Percentiles rank a stretch among this genome's conserved stretches.
Conservation (phyloP, 2,329 filamentous ascomycete genomes). For the Lecanicillium sp. region DNA sequence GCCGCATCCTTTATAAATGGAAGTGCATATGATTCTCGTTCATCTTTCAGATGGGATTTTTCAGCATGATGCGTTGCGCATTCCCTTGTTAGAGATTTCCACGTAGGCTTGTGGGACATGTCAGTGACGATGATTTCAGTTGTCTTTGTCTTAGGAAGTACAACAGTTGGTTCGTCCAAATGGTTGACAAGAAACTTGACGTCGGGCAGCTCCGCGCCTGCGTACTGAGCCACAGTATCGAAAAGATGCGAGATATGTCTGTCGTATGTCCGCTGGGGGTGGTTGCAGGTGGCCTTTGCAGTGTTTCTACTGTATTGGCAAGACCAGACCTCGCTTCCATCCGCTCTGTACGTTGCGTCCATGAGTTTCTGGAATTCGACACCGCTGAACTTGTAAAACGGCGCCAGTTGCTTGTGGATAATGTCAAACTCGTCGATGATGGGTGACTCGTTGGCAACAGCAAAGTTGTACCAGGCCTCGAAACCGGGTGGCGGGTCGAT, state of each 20-base stretch:
- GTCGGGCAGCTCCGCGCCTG: conserved; percentile 27
- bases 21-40: conserved; percentile 21
- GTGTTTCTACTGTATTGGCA: conserved; percentile 26
- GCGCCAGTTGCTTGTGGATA: conserved; percentile 34
- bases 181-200: conserved; percentile 40
- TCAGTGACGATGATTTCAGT: conserved; percentile 20
- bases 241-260: conserved; percentile 28
- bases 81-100: conserved; percentile 26
- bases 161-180: conserved; percentile 42
- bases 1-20: conserved; percentile 31
- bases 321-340: conserved; percentile 31
- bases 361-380: conserved; percentile 26
- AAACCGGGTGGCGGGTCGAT: conserved; percentile 42
- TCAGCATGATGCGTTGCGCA: conserved; percentile 19
- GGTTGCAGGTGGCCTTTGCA: conserved; percentile 27
- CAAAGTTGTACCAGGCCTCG: conserved; percentile 39
- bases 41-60: neutral
- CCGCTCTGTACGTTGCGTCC: conserved; percentile 18
- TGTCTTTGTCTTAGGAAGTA: conserved; percentile 17
- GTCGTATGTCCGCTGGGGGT: conserved; percentile 28
- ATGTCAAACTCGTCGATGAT: conserved; percentile 47
- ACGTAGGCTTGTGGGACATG: conserved; percentile 24
- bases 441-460: conserved; percentile 31
- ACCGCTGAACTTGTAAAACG: conserved; percentile 35
- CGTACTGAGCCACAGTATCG: conserved; percentile 23